phyloP scores from a whole-genome alignment of 192 early-diverging fungal genomes.

The Linnemannia elongata region DNA sequence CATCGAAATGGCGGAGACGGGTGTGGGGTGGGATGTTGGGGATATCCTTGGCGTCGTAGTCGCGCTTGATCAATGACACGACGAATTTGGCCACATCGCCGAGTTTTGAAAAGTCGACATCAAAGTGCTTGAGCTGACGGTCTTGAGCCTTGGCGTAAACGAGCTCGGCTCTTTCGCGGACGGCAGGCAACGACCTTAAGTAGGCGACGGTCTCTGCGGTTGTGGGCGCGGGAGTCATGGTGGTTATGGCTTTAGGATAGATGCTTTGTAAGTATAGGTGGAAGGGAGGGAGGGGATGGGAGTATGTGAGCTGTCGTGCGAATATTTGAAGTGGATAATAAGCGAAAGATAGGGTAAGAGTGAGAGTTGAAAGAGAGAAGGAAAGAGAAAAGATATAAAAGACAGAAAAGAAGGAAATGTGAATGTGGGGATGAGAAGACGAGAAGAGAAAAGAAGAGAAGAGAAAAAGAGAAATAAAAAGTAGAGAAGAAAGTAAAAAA shows the following conservation, averaged over 20 bases:
- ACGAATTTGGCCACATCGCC: slow-evolving; percentile 77
- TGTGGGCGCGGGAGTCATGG: slow-evolving; percentile 39
- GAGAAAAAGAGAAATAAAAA: not conserved
- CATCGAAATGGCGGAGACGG: slow-evolving; percentile 89
- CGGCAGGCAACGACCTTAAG: slow-evolving; percentile 77
- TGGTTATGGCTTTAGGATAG: not conserved
- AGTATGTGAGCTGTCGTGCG: not conserved
- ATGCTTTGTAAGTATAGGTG: not conserved
- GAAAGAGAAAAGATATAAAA: not conserved
- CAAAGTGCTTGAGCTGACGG: slow-evolving; percentile 77
- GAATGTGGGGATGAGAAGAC: not conserved
- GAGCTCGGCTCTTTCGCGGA: slow-evolving; percentile 77
- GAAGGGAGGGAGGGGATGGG: not conserved
- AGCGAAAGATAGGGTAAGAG: not conserved
- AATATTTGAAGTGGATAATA: not conserved
- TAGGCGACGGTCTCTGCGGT: slow-evolving; percentile 60
- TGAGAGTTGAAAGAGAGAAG: not conserved
- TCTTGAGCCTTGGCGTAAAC: slow-evolving; percentile 73
- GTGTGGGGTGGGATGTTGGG: slow-evolving; percentile 87
- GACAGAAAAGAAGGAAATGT: not conserved
- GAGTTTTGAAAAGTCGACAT: slow-evolving; percentile 74
- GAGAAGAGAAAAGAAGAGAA: not conserved
- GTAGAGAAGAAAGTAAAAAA: not conserved
- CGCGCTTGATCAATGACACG: slow-evolving; percentile 74
- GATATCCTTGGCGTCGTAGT: slow-evolving; percentile 68